Base-by-base conservation (phyloP, 169 alveolate genomes). In the Eimeria acervulina region DNA sequence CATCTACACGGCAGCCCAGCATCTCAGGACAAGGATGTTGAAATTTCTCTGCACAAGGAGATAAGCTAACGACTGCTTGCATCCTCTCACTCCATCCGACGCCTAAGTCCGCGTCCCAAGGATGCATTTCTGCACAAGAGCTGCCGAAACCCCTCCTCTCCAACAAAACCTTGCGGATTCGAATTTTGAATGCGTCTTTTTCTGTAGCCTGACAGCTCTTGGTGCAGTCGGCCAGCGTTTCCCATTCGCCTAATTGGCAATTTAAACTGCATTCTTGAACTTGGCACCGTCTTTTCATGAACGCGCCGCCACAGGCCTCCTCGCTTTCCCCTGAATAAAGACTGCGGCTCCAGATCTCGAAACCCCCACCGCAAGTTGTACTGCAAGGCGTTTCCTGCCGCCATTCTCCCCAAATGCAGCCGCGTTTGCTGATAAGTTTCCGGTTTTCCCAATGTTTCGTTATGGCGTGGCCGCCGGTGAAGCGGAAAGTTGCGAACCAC, bases 331-430 rank as follows among this genome's bases (percentile, higher is more conserved):
- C 96, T 33, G 93, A 52, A 33, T 66, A 93, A 72, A 93, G 31
- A 17, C 92, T 80, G 28, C 96, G 96, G 28, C 76, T 80, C 96
- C 96, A 93, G 23, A 93, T 51, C 68, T 93, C 96, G 81, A 80
- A 61, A 0, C 96, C 96, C 33, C 78, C 85, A 1, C 96, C 96
- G 72, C 96, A 93, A 2, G 96, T 80, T 13, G 96, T 68, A 51
- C 96, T 93, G 93, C 96, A 93, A 26, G 96, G 96, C 5, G 96
- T 93, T 66, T 93, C 96, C 68, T 93, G 96, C 2, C 96, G 68
- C 96, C 96, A 93, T 66, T 59, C 72, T 28, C 93, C 76, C 96
- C 96, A 93, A 2, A 74, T 40, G 96, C 96, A 93, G 59, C 84
- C 76, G 2, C 87, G 52, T 52, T 78, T 78, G 70, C 84, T 87